Evolutionary conservation across 495 filamentous ascomycete species (phyloP).

Genomic region (Daldinia loculata): DNA sequence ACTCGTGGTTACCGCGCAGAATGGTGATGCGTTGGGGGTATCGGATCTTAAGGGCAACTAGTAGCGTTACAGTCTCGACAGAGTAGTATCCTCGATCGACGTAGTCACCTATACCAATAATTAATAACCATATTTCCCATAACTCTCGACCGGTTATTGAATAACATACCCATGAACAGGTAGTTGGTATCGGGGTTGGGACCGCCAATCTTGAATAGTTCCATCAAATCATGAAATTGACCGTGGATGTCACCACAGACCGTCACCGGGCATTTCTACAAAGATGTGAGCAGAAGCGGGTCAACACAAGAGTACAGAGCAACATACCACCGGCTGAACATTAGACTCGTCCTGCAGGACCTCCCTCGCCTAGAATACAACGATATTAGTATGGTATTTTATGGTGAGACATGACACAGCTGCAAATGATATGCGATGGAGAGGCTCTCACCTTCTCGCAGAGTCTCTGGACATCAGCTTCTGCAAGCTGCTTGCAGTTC

Average conservation of each 20-base stretch:
- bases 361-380: conserved; percentile 77
- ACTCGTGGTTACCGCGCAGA: conserved; percentile 96
- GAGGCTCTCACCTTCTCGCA: conserved; percentile 98
- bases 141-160: background rate
- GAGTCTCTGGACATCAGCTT: conserved; percentile 92
- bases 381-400: conserved; percentile 19
- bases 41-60: conserved; percentile 94
- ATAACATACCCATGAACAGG: conserved; percentile 84
- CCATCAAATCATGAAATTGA: conserved; percentile 94
- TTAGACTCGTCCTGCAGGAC: conserved; percentile 97
- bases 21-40: conserved; percentile 97
- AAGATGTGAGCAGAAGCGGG: conserved; percentile 41
- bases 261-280: conserved; percentile 90
- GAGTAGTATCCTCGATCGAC: conserved; percentile 98
- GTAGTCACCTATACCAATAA: conserved; percentile 75
- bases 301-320: background rate
- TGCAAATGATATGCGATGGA: conserved; percentile 30
- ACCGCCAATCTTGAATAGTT: conserved; percentile 91
- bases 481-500: conserved; percentile 96
- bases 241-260: conserved; percentile 95
- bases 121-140: conserved; percentile 1
- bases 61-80: conserved; percentile 92
- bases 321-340: conserved; percentile 95
- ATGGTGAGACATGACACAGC: conserved; percentile 24
- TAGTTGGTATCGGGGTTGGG: conserved; percentile 95